Percentiles rank a stretch among this genome's conserved stretches.
Evolutionary conservation across 306 rosid genomes (phyloP).

Genomic region (Hippophae tibetana): DNA sequence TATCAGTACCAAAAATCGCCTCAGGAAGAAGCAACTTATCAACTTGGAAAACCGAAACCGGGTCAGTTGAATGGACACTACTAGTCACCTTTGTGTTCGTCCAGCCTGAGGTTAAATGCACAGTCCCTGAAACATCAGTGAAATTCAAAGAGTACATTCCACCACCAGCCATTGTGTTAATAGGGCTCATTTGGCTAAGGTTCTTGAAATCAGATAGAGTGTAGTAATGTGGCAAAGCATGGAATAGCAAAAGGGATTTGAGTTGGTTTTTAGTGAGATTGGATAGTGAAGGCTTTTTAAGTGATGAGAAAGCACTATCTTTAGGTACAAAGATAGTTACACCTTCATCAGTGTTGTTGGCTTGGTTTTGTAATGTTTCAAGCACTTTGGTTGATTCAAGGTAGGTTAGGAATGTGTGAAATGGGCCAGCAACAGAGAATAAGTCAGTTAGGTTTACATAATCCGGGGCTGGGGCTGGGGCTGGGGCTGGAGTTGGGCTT

Average conservation of each 20-base stretch:
- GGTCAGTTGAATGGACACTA: constrained; percentile 75
- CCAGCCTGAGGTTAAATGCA: constrained; percentile 67
- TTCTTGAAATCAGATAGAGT: constrained; percentile 61
- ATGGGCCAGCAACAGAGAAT: constrained; percentile 82
- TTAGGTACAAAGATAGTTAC: constrained; percentile 80
- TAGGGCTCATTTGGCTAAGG: constrained; percentile 46
- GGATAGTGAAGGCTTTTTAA: constrained; percentile 51
- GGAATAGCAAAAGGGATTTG: constrained; percentile 68
- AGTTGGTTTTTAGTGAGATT: constrained; percentile 60
- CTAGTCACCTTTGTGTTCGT: constrained; percentile 66
- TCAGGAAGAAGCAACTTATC: constrained; percentile 74
- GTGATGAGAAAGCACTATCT: constrained; percentile 52
- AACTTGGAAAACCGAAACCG: constrained; percentile 73
- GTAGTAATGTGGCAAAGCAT: constrained; percentile 80
- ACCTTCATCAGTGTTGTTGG: constrained; percentile 88
- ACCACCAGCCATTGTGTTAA: constrained; percentile 80
- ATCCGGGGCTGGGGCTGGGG: constrained; percentile 46
- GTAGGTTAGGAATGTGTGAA: constrained; percentile 64
- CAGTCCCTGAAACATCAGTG: constrained; percentile 62
- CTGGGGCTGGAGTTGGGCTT: constrained; percentile 82
- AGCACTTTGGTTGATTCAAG: constrained; percentile 70
- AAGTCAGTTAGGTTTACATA: constrained; percentile 66
- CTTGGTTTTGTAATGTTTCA: constrained; percentile 86
- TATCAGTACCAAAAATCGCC: constrained; percentile 77
- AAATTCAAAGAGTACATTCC: constrained; percentile 64